Conservation (phyloP, 1,284 basidiomycete genomes). For the Chalciporus sp. region DNA sequence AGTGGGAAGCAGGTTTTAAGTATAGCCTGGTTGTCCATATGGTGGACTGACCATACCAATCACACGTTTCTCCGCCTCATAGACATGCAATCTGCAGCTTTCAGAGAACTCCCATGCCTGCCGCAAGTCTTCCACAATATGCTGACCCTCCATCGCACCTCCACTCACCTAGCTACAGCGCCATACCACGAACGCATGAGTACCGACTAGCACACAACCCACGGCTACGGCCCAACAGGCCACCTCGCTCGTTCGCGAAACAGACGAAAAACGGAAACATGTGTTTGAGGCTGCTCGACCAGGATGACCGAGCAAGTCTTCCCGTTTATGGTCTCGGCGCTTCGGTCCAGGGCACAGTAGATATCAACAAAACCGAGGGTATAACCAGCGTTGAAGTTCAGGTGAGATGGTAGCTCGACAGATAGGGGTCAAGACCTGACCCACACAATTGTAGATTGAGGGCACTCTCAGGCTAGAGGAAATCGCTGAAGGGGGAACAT, state of each 20-base stretch:
- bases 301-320: slow-evolving; percentile 48
- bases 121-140: slow-evolving; percentile 48
- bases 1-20: slow-evolving; percentile 39
- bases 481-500: slow-evolving; percentile 63
- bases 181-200: slow-evolving; percentile 51
- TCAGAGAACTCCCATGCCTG: slow-evolving; percentile 40
- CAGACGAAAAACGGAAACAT: slow-evolving; percentile 56
- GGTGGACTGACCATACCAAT: slow-evolving; percentile 18
- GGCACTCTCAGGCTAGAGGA: slow-evolving; percentile 61
- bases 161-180: slow-evolving; percentile 46
- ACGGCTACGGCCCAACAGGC: slow-evolving; percentile 41
- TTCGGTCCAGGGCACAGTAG: slow-evolving; percentile 57
- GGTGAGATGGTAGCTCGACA: slow-evolving; percentile 35
- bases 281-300: slow-evolving; percentile 52
- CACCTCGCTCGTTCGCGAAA: slow-evolving; percentile 58
- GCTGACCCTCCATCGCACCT: slow-evolving; percentile 32
- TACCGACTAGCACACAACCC: slow-evolving; percentile 54
- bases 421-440: slow-evolving; percentile 16
- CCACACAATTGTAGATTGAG: slow-evolving; percentile 49
- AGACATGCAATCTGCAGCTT: slow-evolving; percentile 14
- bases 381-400: slow-evolving; percentile 65
- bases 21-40: slow-evolving; percentile 37
- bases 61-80: slow-evolving; percentile 26
- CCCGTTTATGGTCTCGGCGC: slow-evolving; percentile 61
- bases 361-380: slow-evolving; percentile 56